These are phyloP conservation scores for Wickerhamomyces bovis DNA, from an alignment of 805 yeast species.

Conservation along the genomic window DNA sequence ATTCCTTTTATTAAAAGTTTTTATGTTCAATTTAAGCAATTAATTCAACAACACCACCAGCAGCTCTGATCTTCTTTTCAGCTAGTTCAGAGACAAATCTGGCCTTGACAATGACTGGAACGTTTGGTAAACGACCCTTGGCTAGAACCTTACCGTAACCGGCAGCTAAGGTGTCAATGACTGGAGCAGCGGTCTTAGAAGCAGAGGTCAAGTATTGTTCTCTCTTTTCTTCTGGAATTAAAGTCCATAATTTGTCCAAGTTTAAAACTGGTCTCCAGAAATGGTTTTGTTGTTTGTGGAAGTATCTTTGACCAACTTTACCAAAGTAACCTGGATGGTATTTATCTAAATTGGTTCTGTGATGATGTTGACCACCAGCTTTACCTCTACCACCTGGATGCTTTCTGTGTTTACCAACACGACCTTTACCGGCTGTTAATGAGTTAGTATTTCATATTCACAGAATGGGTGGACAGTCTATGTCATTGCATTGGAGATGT, in stretches of 20 bases:
- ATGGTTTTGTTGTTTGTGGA: slow-evolving; percentile 91
- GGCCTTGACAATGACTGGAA: slow-evolving; percentile 98
- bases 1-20: not conserved
- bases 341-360: slow-evolving; percentile 99
- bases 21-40: slow-evolving; percentile 62
- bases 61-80: slow-evolving; percentile 99
- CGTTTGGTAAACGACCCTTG: slow-evolving; percentile 96
- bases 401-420: slow-evolving; percentile 99
- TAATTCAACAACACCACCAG: slow-evolving; percentile 99
- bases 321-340: slow-evolving; percentile 99
- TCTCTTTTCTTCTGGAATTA: slow-evolving; percentile 89
- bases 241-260: slow-evolving; percentile 98
- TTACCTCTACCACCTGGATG: slow-evolving; percentile 99
- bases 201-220: slow-evolving; percentile 86
- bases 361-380: slow-evolving; percentile 99
- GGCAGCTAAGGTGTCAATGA: slow-evolving; percentile 97
- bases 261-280: slow-evolving; percentile 98
- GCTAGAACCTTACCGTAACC: slow-evolving; percentile 99
- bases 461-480: not conserved
- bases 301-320: slow-evolving; percentile 99
- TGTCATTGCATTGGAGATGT: not conserved
- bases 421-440: slow-evolving; percentile 96
- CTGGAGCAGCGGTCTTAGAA: slow-evolving; percentile 90
- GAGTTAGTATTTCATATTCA: slow-evolving; percentile 20
- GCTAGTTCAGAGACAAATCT: slow-evolving; percentile 99